Conservation (phyloP, 2,329 filamentous ascomycete genomes). For the Fusarium denticulatum region DNA sequence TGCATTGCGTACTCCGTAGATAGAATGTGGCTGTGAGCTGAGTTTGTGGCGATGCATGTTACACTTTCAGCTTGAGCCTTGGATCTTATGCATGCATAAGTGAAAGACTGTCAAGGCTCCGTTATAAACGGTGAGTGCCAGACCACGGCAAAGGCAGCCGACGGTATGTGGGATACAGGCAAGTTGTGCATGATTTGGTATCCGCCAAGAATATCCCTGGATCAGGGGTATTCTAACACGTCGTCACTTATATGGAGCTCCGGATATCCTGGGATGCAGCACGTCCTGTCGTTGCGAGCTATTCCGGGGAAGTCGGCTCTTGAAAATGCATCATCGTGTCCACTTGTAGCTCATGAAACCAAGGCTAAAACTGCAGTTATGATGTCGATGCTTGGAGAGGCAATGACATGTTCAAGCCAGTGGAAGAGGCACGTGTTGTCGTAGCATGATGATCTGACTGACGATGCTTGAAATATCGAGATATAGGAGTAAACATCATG, state of each 20-base stretch:
- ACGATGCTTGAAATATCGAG: not conserved
- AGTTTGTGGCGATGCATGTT: constrained; percentile 6
- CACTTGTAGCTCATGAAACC: constrained; percentile 5
- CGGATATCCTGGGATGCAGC: constrained; percentile 10
- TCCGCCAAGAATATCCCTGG: constrained; percentile 8
- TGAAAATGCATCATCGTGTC: not conserved
- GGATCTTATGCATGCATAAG: not conserved
- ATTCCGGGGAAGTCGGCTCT: constrained; percentile 21
- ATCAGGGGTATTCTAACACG: constrained; percentile 19
- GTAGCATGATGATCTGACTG: constrained; percentile 3
- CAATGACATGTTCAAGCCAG: constrained; percentile 10
- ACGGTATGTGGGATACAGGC: not conserved
- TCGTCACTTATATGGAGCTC: constrained; percentile 12
- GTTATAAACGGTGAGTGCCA: constrained; percentile 6
- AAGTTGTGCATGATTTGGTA: not conserved
- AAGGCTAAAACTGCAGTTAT: constrained; percentile 7
- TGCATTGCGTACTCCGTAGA: not conserved
- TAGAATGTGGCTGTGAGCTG: constrained; percentile 17
- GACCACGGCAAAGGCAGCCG: not conserved
- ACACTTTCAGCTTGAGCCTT: not conserved
- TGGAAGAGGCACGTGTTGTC: constrained; percentile 6
- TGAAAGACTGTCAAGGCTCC: not conserved
- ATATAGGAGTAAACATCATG: not conserved
- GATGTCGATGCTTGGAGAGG: constrained; percentile 12
- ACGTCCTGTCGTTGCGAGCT: constrained; percentile 9